phyloP scores from a whole-genome alignment of 495 filamentous ascomycete genomes.

The Coniosporium apollinis region DNA sequence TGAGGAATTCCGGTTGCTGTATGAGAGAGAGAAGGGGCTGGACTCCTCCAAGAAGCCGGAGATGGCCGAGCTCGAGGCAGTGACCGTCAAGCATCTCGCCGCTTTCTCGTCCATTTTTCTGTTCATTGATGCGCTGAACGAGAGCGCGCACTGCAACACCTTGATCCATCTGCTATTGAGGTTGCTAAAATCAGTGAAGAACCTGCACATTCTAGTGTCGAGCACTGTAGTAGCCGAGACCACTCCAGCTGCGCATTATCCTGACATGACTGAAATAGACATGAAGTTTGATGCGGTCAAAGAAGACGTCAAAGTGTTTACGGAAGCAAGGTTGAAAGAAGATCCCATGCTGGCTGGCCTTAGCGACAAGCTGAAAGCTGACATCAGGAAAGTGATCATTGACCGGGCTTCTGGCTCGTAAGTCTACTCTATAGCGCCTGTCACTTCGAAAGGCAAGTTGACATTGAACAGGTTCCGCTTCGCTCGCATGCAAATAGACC shows the following conservation, averaged over 20 bases:
- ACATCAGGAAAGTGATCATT: background rate
- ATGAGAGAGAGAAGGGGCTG: background rate
- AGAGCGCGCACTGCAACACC: background rate
- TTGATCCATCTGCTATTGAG: slow-evolving; percentile 1
- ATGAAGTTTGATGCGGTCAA: background rate
- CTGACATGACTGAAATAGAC: background rate
- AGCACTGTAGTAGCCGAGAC: slow-evolving; percentile 1
- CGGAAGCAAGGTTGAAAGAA: background rate
- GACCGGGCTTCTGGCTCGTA: slow-evolving; percentile 2
- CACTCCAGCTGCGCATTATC: background rate
- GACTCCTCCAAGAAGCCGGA: background rate
- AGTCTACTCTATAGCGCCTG: background rate
- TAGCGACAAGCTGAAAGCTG: slow-evolving; percentile 3
- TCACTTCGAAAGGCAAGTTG: background rate
- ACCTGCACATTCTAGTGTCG: slow-evolving; percentile 4
- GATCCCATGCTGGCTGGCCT: background rate
- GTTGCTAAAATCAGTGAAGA: background rate
- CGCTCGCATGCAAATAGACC: slow-evolving; percentile 5
- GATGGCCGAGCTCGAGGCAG: background rate
- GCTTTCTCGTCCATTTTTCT: slow-evolving; percentile 1
- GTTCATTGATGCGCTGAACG: slow-evolving; percentile 8
- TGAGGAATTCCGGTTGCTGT: background rate
- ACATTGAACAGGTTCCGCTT: slow-evolving; percentile 7
- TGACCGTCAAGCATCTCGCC: background rate
- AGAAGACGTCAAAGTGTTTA: slow-evolving; percentile 1